These are phyloP conservation scores for Diplodia intermedia DNA, from an alignment of 2,329 filamentous ascomycete species.

Conservation along the genomic window DNA sequence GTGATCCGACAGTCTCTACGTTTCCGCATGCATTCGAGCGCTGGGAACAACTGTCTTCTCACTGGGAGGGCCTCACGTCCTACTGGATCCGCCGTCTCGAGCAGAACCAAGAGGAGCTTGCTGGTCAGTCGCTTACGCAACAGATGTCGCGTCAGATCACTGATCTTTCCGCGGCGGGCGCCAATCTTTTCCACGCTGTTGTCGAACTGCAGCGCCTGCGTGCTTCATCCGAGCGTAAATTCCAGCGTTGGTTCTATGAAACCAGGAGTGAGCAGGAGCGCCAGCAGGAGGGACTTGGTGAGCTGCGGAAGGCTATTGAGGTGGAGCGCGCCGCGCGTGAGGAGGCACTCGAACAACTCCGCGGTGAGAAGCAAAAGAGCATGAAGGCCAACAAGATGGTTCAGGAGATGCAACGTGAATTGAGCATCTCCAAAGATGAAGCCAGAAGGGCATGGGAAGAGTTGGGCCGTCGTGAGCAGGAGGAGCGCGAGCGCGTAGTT, in stretches of 20 bases:
- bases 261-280: conserved; percentile 87
- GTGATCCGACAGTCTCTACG: conserved; percentile 61
- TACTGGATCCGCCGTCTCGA: conserved; percentile 96
- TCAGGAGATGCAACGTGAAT: conserved; percentile 89
- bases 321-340: conserved; percentile 74
- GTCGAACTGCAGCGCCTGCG: conserved; percentile 93
- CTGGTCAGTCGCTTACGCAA: conserved; percentile 80
- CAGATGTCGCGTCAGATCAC: conserved; percentile 94
- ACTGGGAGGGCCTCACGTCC: conserved; percentile 96
- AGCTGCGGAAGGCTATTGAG: conserved; percentile 77
- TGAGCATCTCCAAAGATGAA: conserved; percentile 95
- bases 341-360: conserved; percentile 70
- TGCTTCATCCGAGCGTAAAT: conserved; percentile 95
- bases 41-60: conserved; percentile 95
- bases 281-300: conserved; percentile 78
- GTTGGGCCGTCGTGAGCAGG: conserved; percentile 88
- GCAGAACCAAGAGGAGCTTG: conserved; percentile 85
- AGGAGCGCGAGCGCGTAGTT: conserved; percentile 84
- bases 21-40: conserved; percentile 98
- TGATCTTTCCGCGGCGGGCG: conserved; percentile 94
- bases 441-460: conserved; percentile 97
- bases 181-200: conserved; percentile 96
- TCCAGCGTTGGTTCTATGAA: conserved; percentile 98
- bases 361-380: conserved; percentile 73
- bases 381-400: conserved; percentile 76